A percentile compares a stretch with the other conserved stretches of the same genome.
Evolutionary conservation across 345 rosid species (phyloP).

Genomic region (Jatropha curcas): DNA sequence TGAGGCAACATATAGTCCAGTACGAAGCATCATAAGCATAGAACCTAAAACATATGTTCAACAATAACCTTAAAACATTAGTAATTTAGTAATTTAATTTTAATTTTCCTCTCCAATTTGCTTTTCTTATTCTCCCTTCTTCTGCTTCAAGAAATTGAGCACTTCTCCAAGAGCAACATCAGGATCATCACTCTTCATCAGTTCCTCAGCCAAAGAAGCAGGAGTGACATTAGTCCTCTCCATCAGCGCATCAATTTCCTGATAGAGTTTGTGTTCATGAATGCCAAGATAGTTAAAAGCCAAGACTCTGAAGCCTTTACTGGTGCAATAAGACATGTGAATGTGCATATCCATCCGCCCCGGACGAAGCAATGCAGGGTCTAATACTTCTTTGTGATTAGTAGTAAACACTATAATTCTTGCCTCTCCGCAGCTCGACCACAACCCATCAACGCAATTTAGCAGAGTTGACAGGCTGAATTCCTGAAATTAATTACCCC

Average conservation of each 20-base stretch:
- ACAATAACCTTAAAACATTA: too few species aligned
- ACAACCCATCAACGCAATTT: not conserved
- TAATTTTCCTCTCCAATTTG: too few species aligned
- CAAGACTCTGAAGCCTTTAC: constrained; percentile 40
- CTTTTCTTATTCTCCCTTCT: too few species aligned
- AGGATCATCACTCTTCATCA: too few species aligned
- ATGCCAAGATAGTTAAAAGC: constrained; percentile 40
- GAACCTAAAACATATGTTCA: too few species aligned
- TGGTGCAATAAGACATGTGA: constrained; percentile 40
- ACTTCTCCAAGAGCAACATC: too few species aligned
- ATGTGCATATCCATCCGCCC: constrained; percentile 33
- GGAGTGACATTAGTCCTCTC: constrained; percentile 41
- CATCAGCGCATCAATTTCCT: constrained; percentile 33
- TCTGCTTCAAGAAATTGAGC: too few species aligned
- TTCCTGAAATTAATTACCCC: not conserved
- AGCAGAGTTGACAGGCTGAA: not conserved
- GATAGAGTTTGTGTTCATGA: constrained; percentile 25
- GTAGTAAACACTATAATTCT: constrained; percentile 19
- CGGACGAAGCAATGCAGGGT: constrained; percentile 24
- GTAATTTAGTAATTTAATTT: too few species aligned
- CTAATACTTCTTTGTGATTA: constrained; percentile 26
- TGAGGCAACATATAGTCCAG: too few species aligned
- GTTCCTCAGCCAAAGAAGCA: not conserved
- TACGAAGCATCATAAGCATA: too few species aligned
- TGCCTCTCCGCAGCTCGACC: not conserved